Conservation (phyloP, 2,329 filamentous ascomycete species). For the Gyromitra esculenta region DNA sequence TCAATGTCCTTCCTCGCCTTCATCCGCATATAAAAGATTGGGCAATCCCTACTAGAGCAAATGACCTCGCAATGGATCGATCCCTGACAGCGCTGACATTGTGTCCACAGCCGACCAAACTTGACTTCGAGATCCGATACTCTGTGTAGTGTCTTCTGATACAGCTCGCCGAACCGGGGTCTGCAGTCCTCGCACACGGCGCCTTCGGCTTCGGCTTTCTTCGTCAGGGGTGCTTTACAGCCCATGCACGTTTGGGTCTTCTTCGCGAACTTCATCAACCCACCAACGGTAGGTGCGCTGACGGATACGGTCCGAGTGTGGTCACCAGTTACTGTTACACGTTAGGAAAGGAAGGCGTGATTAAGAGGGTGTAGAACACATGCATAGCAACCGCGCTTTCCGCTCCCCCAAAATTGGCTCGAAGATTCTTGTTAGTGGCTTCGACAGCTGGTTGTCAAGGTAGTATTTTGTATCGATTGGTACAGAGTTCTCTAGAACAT, state of each 20-base stretch:
- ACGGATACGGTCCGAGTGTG: constrained; percentile 96
- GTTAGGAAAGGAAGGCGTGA: constrained; percentile 10
- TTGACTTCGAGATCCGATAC: constrained; percentile 91
- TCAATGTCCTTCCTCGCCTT: constrained; percentile 99
- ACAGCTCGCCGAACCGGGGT: constrained; percentile 87
- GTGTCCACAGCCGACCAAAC: constrained; percentile 94
- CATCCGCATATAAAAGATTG: constrained; percentile 99
- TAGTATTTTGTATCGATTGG: constrained; percentile 99
- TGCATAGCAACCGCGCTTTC: constrained; percentile 78
- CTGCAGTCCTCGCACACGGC: constrained; percentile 89
- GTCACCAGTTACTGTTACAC: constrained; percentile 74
- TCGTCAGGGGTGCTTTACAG: constrained; percentile 93
- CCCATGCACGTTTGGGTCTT: constrained; percentile 99
- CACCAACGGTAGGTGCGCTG: constrained; percentile 87
- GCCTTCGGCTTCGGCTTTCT: constrained; percentile 79
- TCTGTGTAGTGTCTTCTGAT: constrained; percentile 87
- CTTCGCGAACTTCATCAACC: constrained; percentile 97
- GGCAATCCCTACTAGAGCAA: constrained; percentile 93
- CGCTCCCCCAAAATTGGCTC: constrained; percentile 96
- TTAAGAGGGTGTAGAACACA: constrained; percentile 14
- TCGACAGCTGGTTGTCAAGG: constrained; percentile 96
- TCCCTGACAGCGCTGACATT: constrained; percentile 96
- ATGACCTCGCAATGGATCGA: constrained; percentile 99
- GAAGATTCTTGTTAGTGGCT: constrained; percentile 93
- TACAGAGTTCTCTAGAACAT: constrained; percentile 94